A percentile compares a stretch with the other conserved stretches of the same genome.
phyloP scores from a whole-genome alignment of 2,329 filamentous ascomycete genomes.

The Phyllachora maydis region DNA sequence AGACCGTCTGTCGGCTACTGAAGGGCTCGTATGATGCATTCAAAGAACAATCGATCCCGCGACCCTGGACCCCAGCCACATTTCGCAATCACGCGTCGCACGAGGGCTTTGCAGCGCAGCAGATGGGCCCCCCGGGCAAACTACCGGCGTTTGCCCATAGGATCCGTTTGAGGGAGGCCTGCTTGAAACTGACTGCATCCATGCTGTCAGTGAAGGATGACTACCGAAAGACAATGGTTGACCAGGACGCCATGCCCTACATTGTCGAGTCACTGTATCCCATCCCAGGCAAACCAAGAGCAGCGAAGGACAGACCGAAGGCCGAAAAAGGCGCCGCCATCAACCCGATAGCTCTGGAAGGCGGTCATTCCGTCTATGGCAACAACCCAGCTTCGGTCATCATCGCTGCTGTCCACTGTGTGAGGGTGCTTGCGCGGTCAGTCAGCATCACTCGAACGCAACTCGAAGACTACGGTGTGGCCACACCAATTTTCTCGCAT shows the following conservation, averaged over 20 bases:
- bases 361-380: slow-evolving; percentile 26
- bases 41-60: slow-evolving; percentile 9
- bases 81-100: slow-evolving; percentile 7
- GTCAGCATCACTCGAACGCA: slow-evolving; percentile 69
- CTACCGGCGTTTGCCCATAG: slow-evolving; percentile 42
- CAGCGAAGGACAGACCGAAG: slow-evolving; percentile 18
- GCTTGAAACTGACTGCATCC: slow-evolving; percentile 62
- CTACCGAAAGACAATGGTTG: slow-evolving; percentile 63
- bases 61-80: slow-evolving; percentile 15
- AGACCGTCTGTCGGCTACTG: slow-evolving; percentile 23
- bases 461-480: slow-evolving; percentile 68
- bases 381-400: slow-evolving; percentile 58
- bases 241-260: slow-evolving; percentile 60
- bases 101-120: too few relatives aligned
- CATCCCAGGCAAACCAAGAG: slow-evolving; percentile 29
- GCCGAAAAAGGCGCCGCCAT: slow-evolving; percentile 11
- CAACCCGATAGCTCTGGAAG: not conserved
- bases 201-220: slow-evolving; percentile 66
- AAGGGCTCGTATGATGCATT: slow-evolving; percentile 28
- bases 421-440: slow-evolving; percentile 66
- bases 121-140: slow-evolving; percentile 39
- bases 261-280: slow-evolving; percentile 59
- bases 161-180: slow-evolving; percentile 55
- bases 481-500: slow-evolving; percentile 55
- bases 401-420: slow-evolving; percentile 65